phyloP scores from a whole-genome alignment of 202 grass and related monocot species.

The Schoenoplectus triqueter region DNA sequence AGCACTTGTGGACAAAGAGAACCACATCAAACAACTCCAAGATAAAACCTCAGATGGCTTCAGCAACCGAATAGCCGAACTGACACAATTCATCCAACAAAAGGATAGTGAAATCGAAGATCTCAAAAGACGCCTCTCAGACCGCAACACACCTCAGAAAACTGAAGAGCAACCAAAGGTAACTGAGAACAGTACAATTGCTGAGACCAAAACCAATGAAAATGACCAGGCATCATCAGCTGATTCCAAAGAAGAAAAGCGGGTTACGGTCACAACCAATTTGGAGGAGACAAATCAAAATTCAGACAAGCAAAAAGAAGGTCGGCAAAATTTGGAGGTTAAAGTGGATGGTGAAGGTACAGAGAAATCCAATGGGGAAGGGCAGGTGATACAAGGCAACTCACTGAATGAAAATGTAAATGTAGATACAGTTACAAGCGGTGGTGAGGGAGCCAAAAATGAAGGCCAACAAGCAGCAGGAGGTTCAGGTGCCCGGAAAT shows the following conservation, averaged over 20 bases:
- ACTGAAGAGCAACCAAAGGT: constrained; percentile 9
- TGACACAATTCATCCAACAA: constrained; percentile 65
- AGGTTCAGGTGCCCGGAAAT: constrained; percentile 43
- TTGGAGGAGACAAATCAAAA: constrained; percentile 46
- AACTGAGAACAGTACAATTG: constrained; percentile 37
- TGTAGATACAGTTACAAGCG: constrained; percentile 5
- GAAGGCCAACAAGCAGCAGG: constrained; percentile 25
- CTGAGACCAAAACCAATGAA: constrained; percentile 36
- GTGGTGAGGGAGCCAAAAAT: constrained; percentile 42
- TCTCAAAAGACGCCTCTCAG: constrained; percentile 55
- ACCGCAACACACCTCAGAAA: constrained; percentile 42
- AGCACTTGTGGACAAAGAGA: constrained; percentile 57
- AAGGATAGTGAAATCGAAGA: constrained; percentile 84
- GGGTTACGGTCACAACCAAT: constrained; percentile 39
- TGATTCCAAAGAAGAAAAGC: constrained; percentile 53
- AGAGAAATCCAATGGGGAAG: constrained; percentile 38
- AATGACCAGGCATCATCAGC: constrained; percentile 20
- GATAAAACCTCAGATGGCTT: constrained; percentile 47
- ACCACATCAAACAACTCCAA: constrained; percentile 60
- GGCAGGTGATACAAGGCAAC: constrained; percentile 45
- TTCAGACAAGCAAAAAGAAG: constrained; percentile 43
- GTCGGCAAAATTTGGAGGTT: constrained; percentile 46
- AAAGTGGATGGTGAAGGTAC: constrained; percentile 47
- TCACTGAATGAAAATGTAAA: constrained; percentile 54
- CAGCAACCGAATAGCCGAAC: constrained; percentile 49